Percentiles rank a stretch among this genome's conserved stretches.
phyloP scores from a whole-genome alignment of 2,329 filamentous ascomycete species.

The Fusarium transvaalense region DNA sequence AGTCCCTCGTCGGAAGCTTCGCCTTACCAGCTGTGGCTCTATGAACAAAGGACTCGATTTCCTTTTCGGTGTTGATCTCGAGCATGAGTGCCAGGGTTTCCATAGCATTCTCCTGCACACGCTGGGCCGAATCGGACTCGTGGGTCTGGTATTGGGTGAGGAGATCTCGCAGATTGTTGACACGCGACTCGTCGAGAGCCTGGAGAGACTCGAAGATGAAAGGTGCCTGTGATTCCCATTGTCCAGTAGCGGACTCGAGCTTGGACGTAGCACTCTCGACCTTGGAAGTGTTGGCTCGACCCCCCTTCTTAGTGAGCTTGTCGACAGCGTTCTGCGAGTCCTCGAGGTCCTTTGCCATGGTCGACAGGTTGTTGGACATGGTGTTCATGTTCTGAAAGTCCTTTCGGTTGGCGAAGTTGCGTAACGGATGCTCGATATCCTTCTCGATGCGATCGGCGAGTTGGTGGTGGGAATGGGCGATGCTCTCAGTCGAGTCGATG shows the following conservation, averaged over 20 bases:
- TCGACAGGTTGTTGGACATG: constrained; percentile 83
- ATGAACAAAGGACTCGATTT: constrained; percentile 80
- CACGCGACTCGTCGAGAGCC: constrained; percentile 86
- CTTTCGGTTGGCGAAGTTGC: constrained; percentile 78
- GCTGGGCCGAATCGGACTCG: constrained; percentile 87
- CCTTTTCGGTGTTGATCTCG: constrained; percentile 86
- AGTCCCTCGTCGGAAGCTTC: constrained; percentile 54
- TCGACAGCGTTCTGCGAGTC: constrained; percentile 86
- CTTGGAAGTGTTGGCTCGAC: constrained; percentile 80
- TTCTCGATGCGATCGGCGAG: constrained; percentile 86
- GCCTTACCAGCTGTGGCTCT: constrained; percentile 58
- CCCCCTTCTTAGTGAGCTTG: constrained; percentile 83
- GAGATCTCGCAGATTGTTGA: constrained; percentile 90
- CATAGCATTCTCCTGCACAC: constrained; percentile 79
- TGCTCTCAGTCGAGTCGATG: constrained; percentile 79
- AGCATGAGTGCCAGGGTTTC: constrained; percentile 84
- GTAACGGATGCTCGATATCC: constrained; percentile 87
- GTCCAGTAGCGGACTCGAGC: constrained; percentile 81
- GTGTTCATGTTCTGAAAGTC: constrained; percentile 86
- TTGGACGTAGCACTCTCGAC: constrained; percentile 79
- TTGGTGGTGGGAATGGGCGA: constrained; percentile 85
- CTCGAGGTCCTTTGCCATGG: constrained; percentile 87
- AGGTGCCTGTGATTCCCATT: constrained; percentile 95
- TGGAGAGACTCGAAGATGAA: constrained; percentile 96
- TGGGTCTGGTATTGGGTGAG: constrained; percentile 94